Conservation (phyloP, 345 rosid genomes). For the Theobroma cacao region DNA sequence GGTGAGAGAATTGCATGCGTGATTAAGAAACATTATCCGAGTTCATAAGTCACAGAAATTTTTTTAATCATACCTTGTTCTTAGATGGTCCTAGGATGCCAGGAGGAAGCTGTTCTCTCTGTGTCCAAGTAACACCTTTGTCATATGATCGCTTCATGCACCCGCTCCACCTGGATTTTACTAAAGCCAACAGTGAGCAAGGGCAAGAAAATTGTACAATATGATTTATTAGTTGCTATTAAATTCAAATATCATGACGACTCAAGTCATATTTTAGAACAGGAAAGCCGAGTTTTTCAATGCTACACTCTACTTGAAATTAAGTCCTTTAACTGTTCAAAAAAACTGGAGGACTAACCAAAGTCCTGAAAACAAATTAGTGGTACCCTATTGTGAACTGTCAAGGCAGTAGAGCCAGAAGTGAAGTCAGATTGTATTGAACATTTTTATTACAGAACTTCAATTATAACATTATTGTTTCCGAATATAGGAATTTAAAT, state of each 20-base stretch:
- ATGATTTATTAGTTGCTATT: neutral
- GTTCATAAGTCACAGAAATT: neutral
- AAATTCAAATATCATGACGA: neutral
- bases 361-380: neutral
- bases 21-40: neutral
- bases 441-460: neutral
- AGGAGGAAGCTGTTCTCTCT: constrained; percentile 86
- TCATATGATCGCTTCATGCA: constrained; percentile 87
- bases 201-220: neutral
- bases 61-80: constrained; percentile 58
- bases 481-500: neutral
- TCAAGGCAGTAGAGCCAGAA: neutral
- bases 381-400: neutral
- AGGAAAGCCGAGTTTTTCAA: neutral
- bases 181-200: constrained; percentile 1
- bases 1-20: neutral
- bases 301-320: neutral
- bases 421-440: neutral
- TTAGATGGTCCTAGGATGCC: constrained; percentile 84
- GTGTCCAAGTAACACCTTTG: constrained; percentile 66
- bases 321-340: neutral
- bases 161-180: constrained; percentile 77
- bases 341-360: neutral
- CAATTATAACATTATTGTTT: neutral
- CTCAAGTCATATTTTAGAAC: neutral